Percentiles rank a stretch among this genome's conserved stretches.
Conservation (phyloP, 2,329 filamentous ascomycete genomes). For the Ophiocordyceps sinensis region DNA sequence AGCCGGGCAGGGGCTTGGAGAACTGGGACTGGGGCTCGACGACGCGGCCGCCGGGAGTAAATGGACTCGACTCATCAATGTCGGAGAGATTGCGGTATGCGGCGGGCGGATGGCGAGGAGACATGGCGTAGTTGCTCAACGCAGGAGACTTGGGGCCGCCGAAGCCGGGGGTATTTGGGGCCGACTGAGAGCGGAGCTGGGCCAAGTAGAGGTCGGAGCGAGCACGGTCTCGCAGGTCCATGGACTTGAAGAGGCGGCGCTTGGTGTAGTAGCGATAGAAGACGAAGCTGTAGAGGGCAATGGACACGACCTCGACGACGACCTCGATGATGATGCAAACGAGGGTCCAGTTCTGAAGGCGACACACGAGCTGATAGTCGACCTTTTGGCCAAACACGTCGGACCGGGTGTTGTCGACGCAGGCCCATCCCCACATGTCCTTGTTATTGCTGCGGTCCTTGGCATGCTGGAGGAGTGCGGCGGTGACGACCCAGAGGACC, state of each 20-base stretch:
- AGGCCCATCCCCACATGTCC: conserved; percentile 98
- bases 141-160: conserved; percentile 49
- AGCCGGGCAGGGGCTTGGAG: conserved; percentile 40
- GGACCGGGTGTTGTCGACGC: conserved; percentile 70
- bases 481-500: conserved; percentile 81
- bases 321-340: conserved; percentile 97
- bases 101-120: conserved; percentile 45
- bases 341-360: conserved; percentile 84
- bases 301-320: conserved; percentile 80
- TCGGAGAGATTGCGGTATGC: conserved; percentile 36
- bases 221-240: conserved; percentile 89
- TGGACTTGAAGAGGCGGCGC: conserved; percentile 86
- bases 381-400: conserved; percentile 68
- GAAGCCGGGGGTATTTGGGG: conserved; percentile 88
- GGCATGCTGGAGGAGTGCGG: conserved; percentile 67
- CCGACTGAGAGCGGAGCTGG: conserved; percentile 70
- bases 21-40: conserved; percentile 51
- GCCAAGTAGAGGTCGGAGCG: conserved; percentile 91
- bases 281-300: conserved; percentile 82
- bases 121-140: conserved; percentile 34
- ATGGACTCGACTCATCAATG: conserved; percentile 28
- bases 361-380: conserved; percentile 80
- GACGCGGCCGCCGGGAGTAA: conserved; percentile 40
- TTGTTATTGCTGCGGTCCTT: conserved; percentile 57
- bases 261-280: conserved; percentile 98